Percentiles rank a stretch among this genome's conserved stretches.
These are phyloP conservation scores for Protomyces lactucae-debilis DNA, from an alignment of 1,139 yeast genomes.

Conservation along the genomic window DNA sequence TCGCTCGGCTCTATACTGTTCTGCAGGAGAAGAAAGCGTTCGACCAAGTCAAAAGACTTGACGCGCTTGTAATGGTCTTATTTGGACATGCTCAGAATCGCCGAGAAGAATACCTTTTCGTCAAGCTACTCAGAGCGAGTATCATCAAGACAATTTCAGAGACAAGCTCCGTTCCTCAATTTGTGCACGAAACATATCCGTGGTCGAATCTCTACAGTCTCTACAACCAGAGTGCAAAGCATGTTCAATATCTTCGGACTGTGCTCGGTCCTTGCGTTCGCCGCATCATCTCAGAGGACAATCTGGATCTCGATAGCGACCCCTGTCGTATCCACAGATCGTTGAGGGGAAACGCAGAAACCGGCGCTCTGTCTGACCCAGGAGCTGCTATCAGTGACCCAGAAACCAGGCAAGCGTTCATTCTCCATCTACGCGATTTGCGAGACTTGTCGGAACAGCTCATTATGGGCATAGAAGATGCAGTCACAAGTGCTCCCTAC, in stretches of 20 bases:
- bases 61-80: slow-evolving; percentile 48
- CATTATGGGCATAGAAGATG: slow-evolving; percentile 46
- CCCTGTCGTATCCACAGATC: slow-evolving; percentile 55
- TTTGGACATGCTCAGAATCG: slow-evolving; percentile 45
- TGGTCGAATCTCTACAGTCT: slow-evolving; percentile 53
- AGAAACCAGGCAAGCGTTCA: slow-evolving; percentile 63
- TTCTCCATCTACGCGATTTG: slow-evolving; percentile 65
- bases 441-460: slow-evolving; percentile 67
- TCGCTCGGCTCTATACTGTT: slow-evolving; percentile 52
- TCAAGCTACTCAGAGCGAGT: slow-evolving; percentile 55
- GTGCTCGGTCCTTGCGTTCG: slow-evolving; percentile 53
- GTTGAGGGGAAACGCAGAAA: background rate
- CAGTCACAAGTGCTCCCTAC: slow-evolving; percentile 54
- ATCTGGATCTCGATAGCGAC: slow-evolving; percentile 69
- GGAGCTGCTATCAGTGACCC: slow-evolving; percentile 69
- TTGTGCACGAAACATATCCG: slow-evolving; percentile 39
- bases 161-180: slow-evolving; percentile 35
- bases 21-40: slow-evolving; percentile 31
- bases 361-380: slow-evolving; percentile 47
- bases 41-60: slow-evolving; percentile 41
- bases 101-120: slow-evolving; percentile 71
- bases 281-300: slow-evolving; percentile 53
- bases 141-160: slow-evolving; percentile 47
- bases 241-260: slow-evolving; percentile 52
- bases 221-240: slow-evolving; percentile 52